Percentiles rank a stretch among this genome's conserved stretches.
phyloP scores from a whole-genome alignment of 2,329 filamentous ascomycete genomes.

The Hymenoscyphus repandus region DNA sequence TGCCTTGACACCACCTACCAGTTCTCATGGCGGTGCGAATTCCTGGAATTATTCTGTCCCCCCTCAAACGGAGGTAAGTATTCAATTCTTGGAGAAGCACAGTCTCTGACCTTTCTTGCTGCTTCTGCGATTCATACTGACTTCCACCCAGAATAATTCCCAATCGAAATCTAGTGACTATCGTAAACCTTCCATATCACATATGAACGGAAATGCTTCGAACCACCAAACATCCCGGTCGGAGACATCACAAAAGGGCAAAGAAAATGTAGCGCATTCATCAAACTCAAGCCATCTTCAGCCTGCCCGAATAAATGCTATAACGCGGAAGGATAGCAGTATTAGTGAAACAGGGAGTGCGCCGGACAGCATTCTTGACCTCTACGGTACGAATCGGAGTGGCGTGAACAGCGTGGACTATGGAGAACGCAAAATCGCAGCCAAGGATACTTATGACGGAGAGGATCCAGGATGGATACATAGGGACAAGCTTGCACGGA shows the following conservation, averaged over 20 bases:
- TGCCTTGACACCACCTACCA: constrained; percentile 29
- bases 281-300: constrained; percentile 26
- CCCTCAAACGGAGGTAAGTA: constrained; percentile 26
- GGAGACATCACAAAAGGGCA: constrained; percentile 20
- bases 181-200: constrained; percentile 17
- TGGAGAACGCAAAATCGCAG: constrained; percentile 20
- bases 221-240: constrained; percentile 21
- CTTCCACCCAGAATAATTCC: constrained; percentile 10
- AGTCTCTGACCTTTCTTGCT: neutral
- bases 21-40: constrained; percentile 26
- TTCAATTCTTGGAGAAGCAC: neutral
- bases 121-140: neutral
- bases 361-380: constrained; percentile 42
- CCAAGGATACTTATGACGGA: constrained; percentile 26
- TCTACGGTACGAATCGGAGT: constrained; percentile 32
- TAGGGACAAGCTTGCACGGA: constrained; percentile 74
- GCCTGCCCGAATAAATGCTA: constrained; percentile 32
- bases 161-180: constrained; percentile 18
- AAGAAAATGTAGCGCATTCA: constrained; percentile 14
- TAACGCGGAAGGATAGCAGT: constrained; percentile 38
- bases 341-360: constrained; percentile 37
- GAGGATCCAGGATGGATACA: constrained; percentile 70
- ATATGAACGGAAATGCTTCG: constrained; percentile 21
- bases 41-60: constrained; percentile 31
- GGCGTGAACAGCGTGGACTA: constrained; percentile 26